These are phyloP conservation scores for Verticillium longisporum DNA, from an alignment of 2,329 filamentous ascomycete species.

Conservation along the genomic window DNA sequence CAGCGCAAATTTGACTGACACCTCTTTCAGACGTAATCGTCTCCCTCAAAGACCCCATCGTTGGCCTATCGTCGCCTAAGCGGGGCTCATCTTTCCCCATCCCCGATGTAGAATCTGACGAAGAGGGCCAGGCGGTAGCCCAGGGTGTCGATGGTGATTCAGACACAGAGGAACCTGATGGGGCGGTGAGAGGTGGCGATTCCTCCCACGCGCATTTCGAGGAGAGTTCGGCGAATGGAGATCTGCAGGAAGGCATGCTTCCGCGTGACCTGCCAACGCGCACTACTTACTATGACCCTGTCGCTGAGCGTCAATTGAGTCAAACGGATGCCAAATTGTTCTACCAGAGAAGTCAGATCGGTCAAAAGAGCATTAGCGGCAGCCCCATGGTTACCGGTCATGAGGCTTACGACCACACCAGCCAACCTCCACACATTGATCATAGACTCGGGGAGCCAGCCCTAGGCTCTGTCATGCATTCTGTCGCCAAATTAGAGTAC, in stretches of 20 bases:
- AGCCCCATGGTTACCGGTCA: constrained; percentile 24
- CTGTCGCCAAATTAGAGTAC: constrained; percentile 24
- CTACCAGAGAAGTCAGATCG: constrained; percentile 81
- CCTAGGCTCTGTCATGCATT: constrained; percentile 1
- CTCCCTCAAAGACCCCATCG: constrained; percentile 5
- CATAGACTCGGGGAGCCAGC: constrained; percentile 15
- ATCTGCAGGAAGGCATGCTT: constrained; percentile 49
- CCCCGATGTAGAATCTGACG: constrained; percentile 9
- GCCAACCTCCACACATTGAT: constrained; percentile 21
- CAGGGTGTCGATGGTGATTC: constrained; percentile 6
- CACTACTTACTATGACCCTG: constrained; percentile 89
- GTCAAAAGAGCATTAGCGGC: constrained; percentile 31
- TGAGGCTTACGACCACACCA: background rate
- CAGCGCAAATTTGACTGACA: background rate
- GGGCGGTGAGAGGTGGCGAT: constrained; percentile 1
- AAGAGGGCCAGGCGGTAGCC: constrained; percentile 3
- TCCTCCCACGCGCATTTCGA: background rate
- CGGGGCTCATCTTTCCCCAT: constrained; percentile 5
- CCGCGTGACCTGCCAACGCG: constrained; percentile 55
- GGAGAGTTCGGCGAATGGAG: constrained; percentile 5
- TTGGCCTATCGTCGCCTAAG: constrained; percentile 11
- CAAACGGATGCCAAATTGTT: constrained; percentile 93
- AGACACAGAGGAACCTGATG: constrained; percentile 4
- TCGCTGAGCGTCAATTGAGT: constrained; percentile 89
- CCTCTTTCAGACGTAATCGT: background rate